Evolutionary conservation across 2,329 filamentous ascomycete species (phyloP).

Genomic region (Penicillium glabrum): DNA sequence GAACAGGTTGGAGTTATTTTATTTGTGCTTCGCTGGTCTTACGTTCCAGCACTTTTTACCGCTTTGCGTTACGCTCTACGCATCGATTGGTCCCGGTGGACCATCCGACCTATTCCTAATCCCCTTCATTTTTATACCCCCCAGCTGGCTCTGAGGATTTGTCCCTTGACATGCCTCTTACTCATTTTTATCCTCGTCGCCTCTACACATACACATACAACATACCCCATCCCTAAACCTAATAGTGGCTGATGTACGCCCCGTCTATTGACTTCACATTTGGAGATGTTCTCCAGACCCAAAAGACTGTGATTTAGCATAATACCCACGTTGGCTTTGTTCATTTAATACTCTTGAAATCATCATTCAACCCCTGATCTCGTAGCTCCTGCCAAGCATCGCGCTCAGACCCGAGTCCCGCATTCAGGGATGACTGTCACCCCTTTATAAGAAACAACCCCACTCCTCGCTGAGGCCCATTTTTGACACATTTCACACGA

Average conservation of each 20-base stretch:
- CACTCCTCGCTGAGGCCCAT: not conserved
- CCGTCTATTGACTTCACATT: slow-evolving; percentile 19
- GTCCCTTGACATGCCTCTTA: not conserved
- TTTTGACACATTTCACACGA: not conserved
- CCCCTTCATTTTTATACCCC: slow-evolving; percentile 1
- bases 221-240: slow-evolving; percentile 15
- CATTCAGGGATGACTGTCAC: slow-evolving; percentile 7
- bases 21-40: not conserved
- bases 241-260: slow-evolving; percentile 21
- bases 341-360: not conserved
- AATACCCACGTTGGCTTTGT: slow-evolving; percentile 21
- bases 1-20: not conserved
- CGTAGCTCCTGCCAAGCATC: slow-evolving; percentile 6
- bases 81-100: slow-evolving; percentile 8
- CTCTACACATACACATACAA: slow-evolving; percentile 1
- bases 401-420: slow-evolving; percentile 6
- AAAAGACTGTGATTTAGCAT: slow-evolving; percentile 24
- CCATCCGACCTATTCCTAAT: not conserved
- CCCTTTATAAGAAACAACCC: not conserved
- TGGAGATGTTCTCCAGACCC: slow-evolving; percentile 17
- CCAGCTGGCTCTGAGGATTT: slow-evolving; percentile 13
- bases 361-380: not conserved
- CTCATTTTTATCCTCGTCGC: not conserved
- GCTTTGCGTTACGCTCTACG: slow-evolving; percentile 1
- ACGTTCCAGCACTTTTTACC: not conserved